A percentile compares a stretch with the other conserved stretches of the same genome.
These are phyloP conservation scores for Dalbergia cochinchinensis DNA, from an alignment of 306 rosid species.

Conservation along the genomic window DNA sequence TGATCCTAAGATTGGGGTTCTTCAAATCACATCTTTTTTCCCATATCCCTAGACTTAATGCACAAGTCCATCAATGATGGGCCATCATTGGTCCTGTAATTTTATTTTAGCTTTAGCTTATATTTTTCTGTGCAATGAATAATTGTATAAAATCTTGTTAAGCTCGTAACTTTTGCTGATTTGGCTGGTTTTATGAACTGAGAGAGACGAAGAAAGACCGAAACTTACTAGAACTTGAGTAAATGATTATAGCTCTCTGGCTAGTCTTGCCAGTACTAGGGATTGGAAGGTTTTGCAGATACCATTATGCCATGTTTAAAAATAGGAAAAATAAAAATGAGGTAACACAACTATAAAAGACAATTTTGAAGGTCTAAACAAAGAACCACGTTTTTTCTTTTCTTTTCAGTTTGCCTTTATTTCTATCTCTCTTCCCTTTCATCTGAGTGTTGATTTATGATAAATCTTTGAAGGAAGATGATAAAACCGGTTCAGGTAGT, in stretches of 20 bases:
- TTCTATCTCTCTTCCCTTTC: too few species aligned
- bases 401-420: too few species aligned
- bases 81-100: not conserved
- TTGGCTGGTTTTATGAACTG: not conserved
- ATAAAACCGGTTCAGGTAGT: too few species aligned
- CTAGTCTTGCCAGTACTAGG: not conserved
- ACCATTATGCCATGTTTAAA: not conserved
- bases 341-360: not conserved
- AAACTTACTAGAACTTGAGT: not conserved
- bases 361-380: not conserved
- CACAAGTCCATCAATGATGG: not conserved
- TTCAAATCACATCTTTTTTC: not conserved
- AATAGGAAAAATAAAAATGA: not conserved
- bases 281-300: constrained; percentile 14
- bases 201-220: not conserved
- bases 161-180: not conserved
- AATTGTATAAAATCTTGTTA: constrained; percentile 2
- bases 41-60: not conserved
- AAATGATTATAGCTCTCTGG: too few species aligned
- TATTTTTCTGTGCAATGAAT: not conserved
- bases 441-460: too few species aligned
- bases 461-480: too few species aligned
- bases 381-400: too few species aligned
- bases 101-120: too few species aligned
- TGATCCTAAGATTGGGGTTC: not conserved